Percentiles rank a stretch among this genome's conserved stretches.
Evolutionary conservation across 352 stramenopile genomes (phyloP).

Genomic region (Blastocystis sp.): DNA sequence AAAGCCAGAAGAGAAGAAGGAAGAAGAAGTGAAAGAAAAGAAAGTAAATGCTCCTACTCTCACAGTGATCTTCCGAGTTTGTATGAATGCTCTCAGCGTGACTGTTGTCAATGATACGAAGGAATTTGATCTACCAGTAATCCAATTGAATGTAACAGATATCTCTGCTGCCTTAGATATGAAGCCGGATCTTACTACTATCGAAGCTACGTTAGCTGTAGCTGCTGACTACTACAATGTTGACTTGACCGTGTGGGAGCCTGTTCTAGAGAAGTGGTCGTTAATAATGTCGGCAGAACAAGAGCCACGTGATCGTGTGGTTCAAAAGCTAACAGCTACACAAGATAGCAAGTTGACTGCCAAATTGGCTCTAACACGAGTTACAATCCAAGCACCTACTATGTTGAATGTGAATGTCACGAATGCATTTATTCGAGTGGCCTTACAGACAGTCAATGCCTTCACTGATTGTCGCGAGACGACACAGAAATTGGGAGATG

Average conservation of each 20-base stretch:
- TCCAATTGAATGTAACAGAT: conserved; percentile 20
- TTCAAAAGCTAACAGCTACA: background rate
- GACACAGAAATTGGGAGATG: conserved; percentile 21
- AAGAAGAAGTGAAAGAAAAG: background rate
- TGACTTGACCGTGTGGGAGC: conserved; percentile 36
- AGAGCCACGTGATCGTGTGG: conserved; percentile 27
- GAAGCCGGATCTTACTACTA: background rate
- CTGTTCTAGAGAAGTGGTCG: conserved; percentile 45
- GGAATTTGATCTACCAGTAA: conserved; percentile 46
- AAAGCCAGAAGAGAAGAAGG: background rate
- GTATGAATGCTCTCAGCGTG: conserved; percentile 10
- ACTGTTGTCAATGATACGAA: conserved; percentile 61
- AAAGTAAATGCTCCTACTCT: background rate
- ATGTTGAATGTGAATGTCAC: conserved; percentile 46
- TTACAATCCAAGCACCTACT: background rate
- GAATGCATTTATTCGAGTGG: background rate
- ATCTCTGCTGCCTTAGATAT: background rate
- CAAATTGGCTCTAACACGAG: background rate
- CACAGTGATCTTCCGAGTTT: conserved; percentile 14
- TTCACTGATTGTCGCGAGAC: conserved; percentile 33
- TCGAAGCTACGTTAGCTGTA: background rate
- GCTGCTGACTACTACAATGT: conserved; percentile 58
- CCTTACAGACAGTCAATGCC: background rate
- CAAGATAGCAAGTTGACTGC: background rate
- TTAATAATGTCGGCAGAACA: background rate